Percentiles rank a stretch among this genome's conserved stretches.
Evolutionary conservation across 331 rosid species (phyloP).

Genomic region (Quercus tomentella): DNA sequence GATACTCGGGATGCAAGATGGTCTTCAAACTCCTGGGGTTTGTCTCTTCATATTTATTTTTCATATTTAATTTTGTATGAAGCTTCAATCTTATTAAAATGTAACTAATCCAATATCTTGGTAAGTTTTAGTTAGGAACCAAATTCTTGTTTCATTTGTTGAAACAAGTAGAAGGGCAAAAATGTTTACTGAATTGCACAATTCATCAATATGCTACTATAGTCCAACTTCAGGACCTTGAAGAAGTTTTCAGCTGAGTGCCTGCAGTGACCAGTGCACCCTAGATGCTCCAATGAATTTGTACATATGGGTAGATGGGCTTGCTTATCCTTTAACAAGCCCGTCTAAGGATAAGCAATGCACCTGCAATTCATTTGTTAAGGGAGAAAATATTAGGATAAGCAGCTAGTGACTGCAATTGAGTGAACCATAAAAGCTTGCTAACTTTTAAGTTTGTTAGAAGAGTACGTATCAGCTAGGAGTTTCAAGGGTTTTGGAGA

Average conservation of each 20-base stretch:
- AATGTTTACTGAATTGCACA: not conserved
- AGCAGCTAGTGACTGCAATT: not conserved
- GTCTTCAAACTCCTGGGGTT: constrained; percentile 63
- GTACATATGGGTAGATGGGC: no score
- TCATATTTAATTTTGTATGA: not conserved
- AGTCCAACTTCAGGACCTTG: not conserved
- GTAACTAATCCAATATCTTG: not conserved
- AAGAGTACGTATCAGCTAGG: not conserved
- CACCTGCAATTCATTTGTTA: not conserved
- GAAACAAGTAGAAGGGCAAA: not conserved
- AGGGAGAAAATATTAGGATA: not conserved
- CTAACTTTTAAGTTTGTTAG: not conserved
- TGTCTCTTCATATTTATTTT: constrained; percentile 20
- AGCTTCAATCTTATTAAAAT: not conserved
- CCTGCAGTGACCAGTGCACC: not conserved
- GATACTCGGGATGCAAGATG: constrained; percentile 43
- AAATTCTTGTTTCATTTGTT: not conserved
- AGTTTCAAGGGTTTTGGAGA: no score
- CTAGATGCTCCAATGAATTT: not conserved
- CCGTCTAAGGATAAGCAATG: not conserved
- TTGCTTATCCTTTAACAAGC: not conserved
- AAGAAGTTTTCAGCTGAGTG: not conserved
- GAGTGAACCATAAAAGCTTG: not conserved
- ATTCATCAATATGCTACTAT: not conserved
- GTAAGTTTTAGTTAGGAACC: not conserved